phyloP scores from a whole-genome alignment of 1,284 basidiomycete species.

The Pholiota adiposa region DNA sequence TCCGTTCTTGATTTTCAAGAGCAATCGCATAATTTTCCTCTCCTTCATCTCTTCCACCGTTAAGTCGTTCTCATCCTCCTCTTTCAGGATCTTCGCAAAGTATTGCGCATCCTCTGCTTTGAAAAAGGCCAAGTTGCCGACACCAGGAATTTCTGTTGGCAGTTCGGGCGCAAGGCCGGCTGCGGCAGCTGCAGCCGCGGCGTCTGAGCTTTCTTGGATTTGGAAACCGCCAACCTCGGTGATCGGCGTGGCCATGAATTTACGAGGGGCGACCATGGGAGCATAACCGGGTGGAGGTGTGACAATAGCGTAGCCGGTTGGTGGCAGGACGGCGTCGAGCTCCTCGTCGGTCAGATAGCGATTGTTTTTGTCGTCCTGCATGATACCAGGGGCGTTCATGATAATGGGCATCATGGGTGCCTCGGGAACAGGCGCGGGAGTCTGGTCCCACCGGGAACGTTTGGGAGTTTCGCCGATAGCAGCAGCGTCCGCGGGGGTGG shows the following conservation, averaged over 20 bases:
- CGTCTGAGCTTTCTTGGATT: constrained; percentile 93
- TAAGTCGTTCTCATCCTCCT: constrained; percentile 94
- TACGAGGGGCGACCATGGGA: constrained; percentile 79
- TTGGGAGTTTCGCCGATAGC: constrained; percentile 65
- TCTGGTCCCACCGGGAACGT: constrained; percentile 97
- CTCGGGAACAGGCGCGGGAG: constrained; percentile 56
- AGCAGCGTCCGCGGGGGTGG: constrained; percentile 73
- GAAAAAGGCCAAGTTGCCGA: constrained; percentile 97
- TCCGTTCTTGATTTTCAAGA: constrained; percentile 99
- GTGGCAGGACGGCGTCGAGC: constrained; percentile 88
- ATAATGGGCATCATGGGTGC: constrained; percentile 75
- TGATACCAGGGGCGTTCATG: constrained; percentile 83
- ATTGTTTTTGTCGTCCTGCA: constrained; percentile 93
- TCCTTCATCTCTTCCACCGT: constrained; percentile 99
- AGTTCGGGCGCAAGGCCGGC: constrained; percentile 92
- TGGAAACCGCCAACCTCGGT: constrained; percentile 88
- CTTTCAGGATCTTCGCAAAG: constrained; percentile 95
- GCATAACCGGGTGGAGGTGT: constrained; percentile 95
- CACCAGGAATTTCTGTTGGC: constrained; percentile 98
- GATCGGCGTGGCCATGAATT: constrained; percentile 76
- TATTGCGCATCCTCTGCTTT: constrained; percentile 98
- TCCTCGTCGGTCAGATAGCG: constrained; percentile 96
- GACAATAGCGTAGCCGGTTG: constrained; percentile 89
- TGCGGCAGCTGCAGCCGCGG: constrained; percentile 83
- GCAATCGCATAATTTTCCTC: constrained; percentile 99